Evolutionary conservation across 139 green algal species (phyloP).

Genomic region (Haematococcus lacustris): DNA sequence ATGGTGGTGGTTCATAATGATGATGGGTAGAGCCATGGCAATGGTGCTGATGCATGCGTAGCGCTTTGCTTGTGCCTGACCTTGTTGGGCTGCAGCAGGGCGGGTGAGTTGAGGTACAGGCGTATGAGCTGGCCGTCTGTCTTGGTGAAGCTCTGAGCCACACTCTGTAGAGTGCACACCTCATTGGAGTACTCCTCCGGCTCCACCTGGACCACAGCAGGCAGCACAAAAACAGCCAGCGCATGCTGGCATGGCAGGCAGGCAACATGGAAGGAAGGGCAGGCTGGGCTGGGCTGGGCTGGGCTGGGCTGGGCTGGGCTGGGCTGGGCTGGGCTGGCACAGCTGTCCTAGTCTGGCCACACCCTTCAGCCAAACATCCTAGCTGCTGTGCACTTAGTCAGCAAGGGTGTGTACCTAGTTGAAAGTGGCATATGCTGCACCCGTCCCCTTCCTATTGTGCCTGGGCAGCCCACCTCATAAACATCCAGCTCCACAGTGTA

Average conservation of each 20-base stretch:
- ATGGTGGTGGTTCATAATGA: too few species aligned
- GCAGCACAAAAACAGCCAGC: too few species aligned
- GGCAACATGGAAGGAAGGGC: too few species aligned
- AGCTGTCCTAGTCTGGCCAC: too few species aligned
- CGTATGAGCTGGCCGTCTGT: constrained; percentile 42
- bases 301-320: too few species aligned
- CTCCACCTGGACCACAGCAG: constrained; percentile 28
- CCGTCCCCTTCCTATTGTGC: too few species aligned
- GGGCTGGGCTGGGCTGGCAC: too few species aligned
- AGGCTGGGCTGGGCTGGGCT: not conserved
- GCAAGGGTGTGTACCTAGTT: too few species aligned
- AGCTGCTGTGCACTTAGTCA: too few species aligned
- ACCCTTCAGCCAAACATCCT: too few species aligned
- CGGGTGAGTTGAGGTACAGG: constrained; percentile 44
- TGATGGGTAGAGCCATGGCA: not conserved
- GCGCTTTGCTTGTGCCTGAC: not conserved
- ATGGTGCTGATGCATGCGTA: not conserved
- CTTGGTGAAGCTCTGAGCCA: constrained; percentile 60
- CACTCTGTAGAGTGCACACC: constrained; percentile 25
- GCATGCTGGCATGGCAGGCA: constrained; percentile 4
- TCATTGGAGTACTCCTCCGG: constrained; percentile 28
- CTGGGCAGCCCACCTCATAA: constrained; percentile 45
- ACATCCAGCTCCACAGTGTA: constrained; percentile 61
- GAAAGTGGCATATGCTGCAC: too few species aligned
- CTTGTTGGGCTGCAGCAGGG: constrained; percentile 21